These are phyloP conservation scores for Aspergillus tamarii DNA, from an alignment of 2,329 filamentous ascomycete species.

Conservation along the genomic window DNA sequence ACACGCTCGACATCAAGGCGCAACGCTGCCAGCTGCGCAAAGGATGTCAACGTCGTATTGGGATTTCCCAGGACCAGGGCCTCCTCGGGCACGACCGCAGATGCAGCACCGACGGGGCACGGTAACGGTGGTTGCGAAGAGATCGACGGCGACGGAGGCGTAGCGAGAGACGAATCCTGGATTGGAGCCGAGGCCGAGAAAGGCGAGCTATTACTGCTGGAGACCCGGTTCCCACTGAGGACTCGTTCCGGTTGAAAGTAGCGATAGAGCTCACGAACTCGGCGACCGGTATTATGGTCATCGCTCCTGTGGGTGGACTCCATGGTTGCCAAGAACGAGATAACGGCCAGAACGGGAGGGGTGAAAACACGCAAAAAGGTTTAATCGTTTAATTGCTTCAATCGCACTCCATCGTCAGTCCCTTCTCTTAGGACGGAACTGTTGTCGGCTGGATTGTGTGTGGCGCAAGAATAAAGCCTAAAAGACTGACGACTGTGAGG, in stretches of 20 bases:
- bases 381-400: neutral
- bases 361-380: neutral
- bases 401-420: neutral
- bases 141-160: constrained; percentile 17
- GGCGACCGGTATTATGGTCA: constrained; percentile 34
- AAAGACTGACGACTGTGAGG: neutral
- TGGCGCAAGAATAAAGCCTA: neutral
- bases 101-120: constrained; percentile 16
- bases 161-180: constrained; percentile 20
- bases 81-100: constrained; percentile 24
- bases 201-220: constrained; percentile 11
- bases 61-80: constrained; percentile 32
- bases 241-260: constrained; percentile 40
- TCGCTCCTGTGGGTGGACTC: constrained; percentile 11
- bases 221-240: constrained; percentile 7
- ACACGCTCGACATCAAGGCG: constrained; percentile 42
- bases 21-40: constrained; percentile 40
- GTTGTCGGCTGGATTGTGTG: neutral
- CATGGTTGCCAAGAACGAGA: neutral
- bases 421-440: neutral
- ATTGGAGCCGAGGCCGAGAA: constrained; percentile 10
- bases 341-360: neutral
- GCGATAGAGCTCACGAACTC: constrained; percentile 44
- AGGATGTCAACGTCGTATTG: constrained; percentile 40
- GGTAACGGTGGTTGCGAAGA: constrained; percentile 14